Evolutionary conservation across 1,139 yeast species (phyloP).

Genomic region (Hemisphaericaspora xylofermentans): DNA sequence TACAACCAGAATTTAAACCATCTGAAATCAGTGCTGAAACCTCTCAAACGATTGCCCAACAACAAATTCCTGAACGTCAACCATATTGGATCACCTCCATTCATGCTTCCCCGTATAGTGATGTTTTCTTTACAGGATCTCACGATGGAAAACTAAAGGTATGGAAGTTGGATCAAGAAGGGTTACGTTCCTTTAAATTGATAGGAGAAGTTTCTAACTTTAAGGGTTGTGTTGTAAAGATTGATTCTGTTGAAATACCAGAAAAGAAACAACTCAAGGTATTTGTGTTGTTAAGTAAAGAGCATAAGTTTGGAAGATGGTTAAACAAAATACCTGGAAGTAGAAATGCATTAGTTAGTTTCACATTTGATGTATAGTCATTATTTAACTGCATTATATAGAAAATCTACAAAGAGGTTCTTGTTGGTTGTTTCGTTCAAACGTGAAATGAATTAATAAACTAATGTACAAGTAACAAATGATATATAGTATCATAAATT

Average conservation of each 20-base stretch:
- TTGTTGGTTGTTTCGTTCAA: not conserved
- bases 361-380: constrained; percentile 35
- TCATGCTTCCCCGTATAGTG: constrained; percentile 85
- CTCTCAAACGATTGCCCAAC: constrained; percentile 33
- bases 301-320: constrained; percentile 90
- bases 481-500: not conserved
- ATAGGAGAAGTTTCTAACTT: constrained; percentile 58
- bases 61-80: constrained; percentile 63
- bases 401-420: not conserved
- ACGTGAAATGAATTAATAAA: constrained; percentile 2
- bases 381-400: not conserved
- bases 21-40: constrained; percentile 69
- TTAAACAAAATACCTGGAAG: constrained; percentile 38
- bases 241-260: constrained; percentile 63
- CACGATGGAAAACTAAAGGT: constrained; percentile 74
- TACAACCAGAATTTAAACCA: constrained; percentile 51
- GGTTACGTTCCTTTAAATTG: constrained; percentile 56
- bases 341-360: constrained; percentile 42
- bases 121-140: constrained; percentile 84
- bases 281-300: constrained; percentile 72
- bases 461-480: not conserved
- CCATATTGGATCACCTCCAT: constrained; percentile 88
- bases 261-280: constrained; percentile 52
- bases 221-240: constrained; percentile 70
- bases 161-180: constrained; percentile 69